These are phyloP conservation scores for Hippophae tibetana DNA, from an alignment of 306 rosid species.

Conservation along the genomic window DNA sequence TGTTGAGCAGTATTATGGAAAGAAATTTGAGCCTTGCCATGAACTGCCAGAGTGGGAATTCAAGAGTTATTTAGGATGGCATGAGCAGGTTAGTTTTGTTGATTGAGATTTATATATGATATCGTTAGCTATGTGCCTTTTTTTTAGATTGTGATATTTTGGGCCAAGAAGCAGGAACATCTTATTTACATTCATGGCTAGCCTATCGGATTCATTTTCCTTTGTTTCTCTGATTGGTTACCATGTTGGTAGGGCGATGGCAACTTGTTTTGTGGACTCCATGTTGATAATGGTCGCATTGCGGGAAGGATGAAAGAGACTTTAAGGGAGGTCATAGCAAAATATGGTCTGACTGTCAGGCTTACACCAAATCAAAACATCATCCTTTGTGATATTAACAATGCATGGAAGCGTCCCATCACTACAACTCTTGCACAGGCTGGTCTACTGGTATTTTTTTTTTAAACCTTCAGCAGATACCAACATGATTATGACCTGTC, in stretches of 20 bases:
- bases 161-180: too few relatives aligned
- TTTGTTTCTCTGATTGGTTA: slow-evolving; percentile 5
- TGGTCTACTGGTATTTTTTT: slow-evolving; percentile 76
- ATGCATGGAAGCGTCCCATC: slow-evolving; percentile 86
- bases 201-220: slow-evolving; percentile 3
- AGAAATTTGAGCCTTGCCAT: slow-evolving; percentile 72
- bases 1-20: slow-evolving; percentile 78
- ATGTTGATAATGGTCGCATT: slow-evolving; percentile 84
- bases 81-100: slow-evolving; percentile 71
- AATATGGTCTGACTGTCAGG: slow-evolving; percentile 65
- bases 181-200: neutral
- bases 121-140: slow-evolving; percentile 1
- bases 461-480: slow-evolving; percentile 9
- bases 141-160: neutral
- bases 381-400: slow-evolving; percentile 73
- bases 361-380: slow-evolving; percentile 92
- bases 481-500: slow-evolving; percentile 3
- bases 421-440: slow-evolving; percentile 81
- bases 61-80: slow-evolving; percentile 94
- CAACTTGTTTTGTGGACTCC: slow-evolving; percentile 71
- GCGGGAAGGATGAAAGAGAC: slow-evolving; percentile 78
- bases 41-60: slow-evolving; percentile 88
- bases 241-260: slow-evolving; percentile 73
- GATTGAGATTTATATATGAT: slow-evolving; percentile 9
- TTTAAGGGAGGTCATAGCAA: slow-evolving; percentile 81